Base-by-base conservation (phyloP, 495 filamentous ascomycete species). In the Talaromyces trachyspermus region DNA sequence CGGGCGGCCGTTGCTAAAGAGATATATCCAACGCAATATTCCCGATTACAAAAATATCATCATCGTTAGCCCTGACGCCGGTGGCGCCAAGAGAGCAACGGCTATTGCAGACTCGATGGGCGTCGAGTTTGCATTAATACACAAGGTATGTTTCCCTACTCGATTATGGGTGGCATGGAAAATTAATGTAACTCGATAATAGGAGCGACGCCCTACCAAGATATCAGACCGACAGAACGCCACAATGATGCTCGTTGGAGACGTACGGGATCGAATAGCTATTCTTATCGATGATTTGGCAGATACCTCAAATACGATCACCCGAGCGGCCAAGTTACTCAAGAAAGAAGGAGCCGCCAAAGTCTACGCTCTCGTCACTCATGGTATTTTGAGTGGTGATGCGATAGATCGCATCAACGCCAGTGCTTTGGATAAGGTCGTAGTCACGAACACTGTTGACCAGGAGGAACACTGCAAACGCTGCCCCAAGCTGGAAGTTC, bases 181-280 rank as follows among this genome's bases (percentile, higher is more conserved):
- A 40, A 22, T 29, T 39, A 26, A 43, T 9, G 17, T 29, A 49
- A 58, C 49, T 53, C 45, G 51, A 32, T 46, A 33, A 37, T 66
- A 95, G 89, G 92, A 98, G 76, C 91, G 92, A 49, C 88, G 92
- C 25, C 89, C 90, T n/a, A 96, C 89, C 32, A 84, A 85, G 47
- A 89, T 94, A 63, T 86, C 82, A 12, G 89, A 95, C 61, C 84
- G 89, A 32, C 92, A 95, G 65, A 95, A 96, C 65, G 91, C 92
- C 12, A 88, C 88, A 25, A 97, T 98, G 92, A 95, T 97, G 86
- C 78, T 98, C 18, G 94, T 98, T 6, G 92, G 92, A 44, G 80
- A 95, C 58, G 88, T 98, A 18, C 72, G 76, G 12, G 77, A 81
- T 37, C 84, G 86, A 49, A 85, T 85, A 40, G 81, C 88, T 35